These are phyloP conservation scores for Scenedesmus sp. DNA, from an alignment of 163 green algal species.

Conservation along the genomic window DNA sequence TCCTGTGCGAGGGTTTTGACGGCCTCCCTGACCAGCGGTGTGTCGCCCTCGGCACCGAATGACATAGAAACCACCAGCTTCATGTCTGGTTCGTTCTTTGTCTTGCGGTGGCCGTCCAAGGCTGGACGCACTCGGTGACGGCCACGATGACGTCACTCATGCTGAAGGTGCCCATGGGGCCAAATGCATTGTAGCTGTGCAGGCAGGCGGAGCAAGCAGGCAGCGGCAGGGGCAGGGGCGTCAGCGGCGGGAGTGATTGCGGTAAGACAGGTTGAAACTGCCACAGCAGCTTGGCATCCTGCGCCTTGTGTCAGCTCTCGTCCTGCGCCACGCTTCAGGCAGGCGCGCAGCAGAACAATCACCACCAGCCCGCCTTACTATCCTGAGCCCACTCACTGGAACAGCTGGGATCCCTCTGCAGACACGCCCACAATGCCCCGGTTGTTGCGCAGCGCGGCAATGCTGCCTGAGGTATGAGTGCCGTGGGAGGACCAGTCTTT, in stretches of 20 bases:
- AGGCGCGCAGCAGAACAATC: too few species aligned
- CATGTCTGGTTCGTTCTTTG: conserved; percentile 8
- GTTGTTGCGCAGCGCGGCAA: conserved; percentile 10
- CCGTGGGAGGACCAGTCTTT: conserved; percentile 13
- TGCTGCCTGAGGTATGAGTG: conserved; percentile 37
- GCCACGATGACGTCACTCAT: conserved; percentile 4
- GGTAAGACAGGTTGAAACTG: not conserved
- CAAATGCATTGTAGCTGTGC: conserved; percentile 27
- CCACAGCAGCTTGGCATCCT: not conserved
- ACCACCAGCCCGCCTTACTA: too few species aligned
- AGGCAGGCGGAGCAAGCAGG: not conserved
- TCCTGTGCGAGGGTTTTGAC: not conserved
- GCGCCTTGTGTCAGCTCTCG: too few species aligned
- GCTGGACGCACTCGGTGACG: conserved; percentile 5
- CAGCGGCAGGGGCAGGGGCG: not conserved
- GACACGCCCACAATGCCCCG: conserved; percentile 24
- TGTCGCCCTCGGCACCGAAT: not conserved
- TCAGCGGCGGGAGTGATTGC: not conserved
- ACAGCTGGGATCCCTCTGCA: conserved; percentile 37
- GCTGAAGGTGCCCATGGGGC: not conserved
- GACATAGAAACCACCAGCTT: conserved; percentile 46
- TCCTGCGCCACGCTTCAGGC: not conserved
- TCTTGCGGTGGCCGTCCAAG: conserved; percentile 1
- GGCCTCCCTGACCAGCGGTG: not conserved
- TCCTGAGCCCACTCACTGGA: conserved; percentile 49